These are phyloP conservation scores for Eucalyptus cladocalyx DNA, from an alignment of 345 rosid genomes.

Conservation along the genomic window DNA sequence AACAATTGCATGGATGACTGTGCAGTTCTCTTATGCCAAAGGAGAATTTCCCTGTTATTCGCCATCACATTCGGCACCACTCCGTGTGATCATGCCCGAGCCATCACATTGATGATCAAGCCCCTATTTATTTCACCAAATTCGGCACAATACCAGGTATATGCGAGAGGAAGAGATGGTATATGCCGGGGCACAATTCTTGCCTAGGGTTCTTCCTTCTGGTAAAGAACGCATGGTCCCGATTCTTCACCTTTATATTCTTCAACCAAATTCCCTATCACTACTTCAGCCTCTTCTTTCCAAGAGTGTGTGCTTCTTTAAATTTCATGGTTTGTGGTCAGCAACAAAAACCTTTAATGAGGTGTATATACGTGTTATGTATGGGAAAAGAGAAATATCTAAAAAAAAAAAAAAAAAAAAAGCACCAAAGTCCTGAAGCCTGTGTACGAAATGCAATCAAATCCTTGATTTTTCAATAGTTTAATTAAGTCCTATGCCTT, in stretches of 20 bases:
- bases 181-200: background rate
- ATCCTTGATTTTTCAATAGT: background rate
- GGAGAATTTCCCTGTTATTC: background rate
- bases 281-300: too few species aligned
- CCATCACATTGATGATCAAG: background rate
- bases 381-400: background rate
- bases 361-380: background rate
- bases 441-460: background rate
- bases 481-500: background rate
- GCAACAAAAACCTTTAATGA: background rate
- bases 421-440: background rate
- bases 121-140: background rate
- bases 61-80: background rate
- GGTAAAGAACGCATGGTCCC: background rate
- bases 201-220: background rate
- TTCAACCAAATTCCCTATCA: too few species aligned
- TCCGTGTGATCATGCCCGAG: background rate
- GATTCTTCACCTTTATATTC: too few species aligned
- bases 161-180: background rate
- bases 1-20: background rate
- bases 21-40: background rate
- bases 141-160: background rate
- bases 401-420: too few species aligned
- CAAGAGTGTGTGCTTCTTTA: too few species aligned
- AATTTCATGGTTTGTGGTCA: background rate